Base-by-base conservation (phyloP, 306 rosid species). In the Dryas drummondii region DNA sequence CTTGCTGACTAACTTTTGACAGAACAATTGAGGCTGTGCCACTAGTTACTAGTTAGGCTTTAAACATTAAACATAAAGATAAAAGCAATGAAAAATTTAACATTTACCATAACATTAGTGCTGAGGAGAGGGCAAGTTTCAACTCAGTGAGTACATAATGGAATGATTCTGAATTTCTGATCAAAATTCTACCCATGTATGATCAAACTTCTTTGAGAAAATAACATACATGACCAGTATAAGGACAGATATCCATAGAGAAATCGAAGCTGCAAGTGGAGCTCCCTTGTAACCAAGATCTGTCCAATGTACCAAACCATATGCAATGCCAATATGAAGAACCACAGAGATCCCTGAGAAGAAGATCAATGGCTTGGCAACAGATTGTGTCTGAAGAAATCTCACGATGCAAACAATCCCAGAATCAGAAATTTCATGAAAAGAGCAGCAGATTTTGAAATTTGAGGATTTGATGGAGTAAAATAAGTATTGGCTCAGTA, bases 101-200 rank as follows among this genome's bases (percentile, higher is more conserved):
- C 5, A 73, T 91, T 85, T 72, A 91, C 97, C 98, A 90, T 14
- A 90, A 84, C 98, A 90, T 94, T 42, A 88, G 90, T 1, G 91
- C 92, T 26, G 97, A 94, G 44, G 98, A 89, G 51, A 94, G 64
- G 53, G 98, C 89, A 19, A 94, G 87, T 86, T 83, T 94, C 58
- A 94, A 72, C 74, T 79, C 81, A 15, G 83, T 55, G 4, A 86
- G 9, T 27, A 94, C 51, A 9, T 79, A 86, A 76, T 63, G 10
- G 53, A 88, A 79, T 22, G 93, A 84, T 9, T 87, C 79, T 22
- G 22, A 22, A 22, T 22, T 22, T 22, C 22, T 12, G 54, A 22
- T 11, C 97, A 90, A 82, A 94, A 86, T n/a, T 96, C 97, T 56
- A 47, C 66, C 98, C 97, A 91, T 27, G 98, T 94, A 13, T 57